Evolutionary conservation across 257 asterid genomes (phyloP).

Genomic region (Solanum gracilifrons): DNA sequence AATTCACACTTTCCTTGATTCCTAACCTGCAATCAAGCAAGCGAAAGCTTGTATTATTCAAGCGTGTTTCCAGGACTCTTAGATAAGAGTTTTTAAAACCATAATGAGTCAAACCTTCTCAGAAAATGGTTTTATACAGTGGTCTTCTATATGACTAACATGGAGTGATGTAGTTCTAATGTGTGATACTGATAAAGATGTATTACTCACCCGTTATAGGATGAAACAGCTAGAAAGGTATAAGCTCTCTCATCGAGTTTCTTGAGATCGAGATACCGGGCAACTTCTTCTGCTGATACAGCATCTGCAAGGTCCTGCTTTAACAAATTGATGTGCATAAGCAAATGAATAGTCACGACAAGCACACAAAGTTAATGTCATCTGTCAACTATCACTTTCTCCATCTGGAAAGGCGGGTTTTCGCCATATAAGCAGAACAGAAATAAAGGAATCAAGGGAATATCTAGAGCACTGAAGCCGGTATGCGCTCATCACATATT

Average conservation of each 20-base stretch:
- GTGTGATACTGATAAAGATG: not conserved
- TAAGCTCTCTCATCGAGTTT: conserved; percentile 59
- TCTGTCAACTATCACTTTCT: not conserved
- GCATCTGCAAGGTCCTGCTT: conserved; percentile 67
- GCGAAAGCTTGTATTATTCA: not conserved
- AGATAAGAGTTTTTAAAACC: not conserved
- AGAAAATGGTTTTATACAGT: not conserved
- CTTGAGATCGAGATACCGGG: conserved; percentile 62
- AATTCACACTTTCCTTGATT: conserved; percentile 65
- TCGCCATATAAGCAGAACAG: not conserved
- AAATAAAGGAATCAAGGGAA: not conserved
- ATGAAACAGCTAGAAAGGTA: conserved; percentile 60
- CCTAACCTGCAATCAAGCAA: conserved; percentile 42
- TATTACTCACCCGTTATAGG: conserved; percentile 50
- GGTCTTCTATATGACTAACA: not conserved
- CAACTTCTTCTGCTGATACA: conserved; percentile 63
- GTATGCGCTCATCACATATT: not conserved
- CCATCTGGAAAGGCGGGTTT: not conserved
- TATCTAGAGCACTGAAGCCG: too few relatives aligned
- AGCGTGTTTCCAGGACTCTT: not conserved
- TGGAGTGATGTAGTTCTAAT: not conserved
- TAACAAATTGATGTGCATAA: not conserved
- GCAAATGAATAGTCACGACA: not conserved
- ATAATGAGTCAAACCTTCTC: not conserved
- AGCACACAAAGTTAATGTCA: not conserved